Evolutionary conservation across 176 grass and related monocot genomes (phyloP).

Genomic region (Eragrostis curvula): DNA sequence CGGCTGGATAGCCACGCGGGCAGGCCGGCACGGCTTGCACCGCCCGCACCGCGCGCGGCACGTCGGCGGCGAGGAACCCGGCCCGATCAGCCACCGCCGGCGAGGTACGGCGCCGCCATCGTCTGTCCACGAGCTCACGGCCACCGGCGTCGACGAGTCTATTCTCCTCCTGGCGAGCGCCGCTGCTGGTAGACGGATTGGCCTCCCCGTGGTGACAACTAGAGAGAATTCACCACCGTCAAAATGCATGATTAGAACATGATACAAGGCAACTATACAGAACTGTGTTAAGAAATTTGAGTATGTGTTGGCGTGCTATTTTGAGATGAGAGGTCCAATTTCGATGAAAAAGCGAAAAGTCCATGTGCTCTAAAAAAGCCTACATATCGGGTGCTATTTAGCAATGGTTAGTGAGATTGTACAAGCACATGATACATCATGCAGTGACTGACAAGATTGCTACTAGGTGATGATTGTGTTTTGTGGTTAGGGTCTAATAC

Average conservation of each 20-base stretch:
- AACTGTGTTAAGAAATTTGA: too few species aligned
- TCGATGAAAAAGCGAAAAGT: not conserved
- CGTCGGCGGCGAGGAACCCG: constrained; percentile 66
- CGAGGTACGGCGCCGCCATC: not conserved
- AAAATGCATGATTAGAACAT: not conserved
- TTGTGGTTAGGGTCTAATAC: not conserved
- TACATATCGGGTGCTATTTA: too few species aligned
- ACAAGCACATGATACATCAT: not conserved
- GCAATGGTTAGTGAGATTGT: not conserved
- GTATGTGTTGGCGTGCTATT: too few species aligned
- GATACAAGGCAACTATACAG: not conserved
- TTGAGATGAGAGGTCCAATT: too few species aligned
- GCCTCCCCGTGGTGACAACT: constrained; percentile 26
- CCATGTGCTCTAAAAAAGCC: not conserved
- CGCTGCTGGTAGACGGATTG: not conserved
- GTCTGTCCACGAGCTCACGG: not conserved
- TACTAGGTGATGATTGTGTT: not conserved
- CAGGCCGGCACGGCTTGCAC: constrained; percentile 61
- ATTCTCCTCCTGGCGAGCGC: constrained; percentile 10
- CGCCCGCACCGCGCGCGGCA: constrained; percentile 63
- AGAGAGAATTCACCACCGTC: not conserved
- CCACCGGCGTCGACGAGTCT: not conserved
- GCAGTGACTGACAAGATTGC: not conserved
- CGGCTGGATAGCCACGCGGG: constrained; percentile 73
- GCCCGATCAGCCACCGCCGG: constrained; percentile 42